These are phyloP conservation scores for Colletotrichum tanaceti DNA, from an alignment of 2,329 filamentous ascomycete genomes.

Conservation along the genomic window DNA sequence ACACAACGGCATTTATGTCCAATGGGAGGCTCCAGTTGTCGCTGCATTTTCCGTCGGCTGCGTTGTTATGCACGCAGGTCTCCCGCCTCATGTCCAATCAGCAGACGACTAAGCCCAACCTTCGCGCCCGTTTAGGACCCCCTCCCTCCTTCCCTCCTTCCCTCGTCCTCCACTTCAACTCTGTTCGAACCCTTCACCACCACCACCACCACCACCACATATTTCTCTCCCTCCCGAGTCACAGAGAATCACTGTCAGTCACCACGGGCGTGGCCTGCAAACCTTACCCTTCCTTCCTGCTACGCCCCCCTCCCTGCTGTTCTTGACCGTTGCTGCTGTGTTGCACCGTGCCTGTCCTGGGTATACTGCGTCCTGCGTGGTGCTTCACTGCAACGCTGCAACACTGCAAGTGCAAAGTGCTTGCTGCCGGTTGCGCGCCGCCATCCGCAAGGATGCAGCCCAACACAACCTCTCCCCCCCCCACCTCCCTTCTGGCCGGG, in stretches of 20 bases:
- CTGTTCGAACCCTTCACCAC: conserved; percentile 9
- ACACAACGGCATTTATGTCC: conserved; percentile 47
- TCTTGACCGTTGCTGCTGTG: conserved; percentile 31
- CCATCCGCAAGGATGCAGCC: conserved; percentile 32
- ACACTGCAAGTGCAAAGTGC: conserved; percentile 37
- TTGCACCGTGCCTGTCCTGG: conserved; percentile 32
- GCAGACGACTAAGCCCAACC: conserved; percentile 1
- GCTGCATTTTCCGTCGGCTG: conserved; percentile 19
- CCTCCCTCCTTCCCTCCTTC: no score
- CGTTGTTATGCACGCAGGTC: conserved; percentile 30
- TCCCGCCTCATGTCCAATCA: conserved; percentile 26
- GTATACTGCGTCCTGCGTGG: conserved; percentile 17
- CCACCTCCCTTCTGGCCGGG: conserved; percentile 14
- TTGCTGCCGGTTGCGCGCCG: conserved; percentile 30
- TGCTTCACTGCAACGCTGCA: conserved; percentile 38
- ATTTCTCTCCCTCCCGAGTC: background rate
- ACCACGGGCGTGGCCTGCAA: background rate
- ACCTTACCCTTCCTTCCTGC: background rate
- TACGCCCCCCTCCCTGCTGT: conserved; percentile 22
- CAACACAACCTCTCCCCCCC: conserved; percentile 25
- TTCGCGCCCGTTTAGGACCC: conserved; percentile 34
- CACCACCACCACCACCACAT: background rate
- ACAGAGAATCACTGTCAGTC: conserved; percentile 3
- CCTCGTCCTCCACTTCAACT: conserved; percentile 17
- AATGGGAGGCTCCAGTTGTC: conserved; percentile 43